Evolutionary conservation across 371 early-diverging fungal genomes (phyloP), one percentile per base, ranked within the genome.

Genomic region (Mortierella sp.): DNA sequence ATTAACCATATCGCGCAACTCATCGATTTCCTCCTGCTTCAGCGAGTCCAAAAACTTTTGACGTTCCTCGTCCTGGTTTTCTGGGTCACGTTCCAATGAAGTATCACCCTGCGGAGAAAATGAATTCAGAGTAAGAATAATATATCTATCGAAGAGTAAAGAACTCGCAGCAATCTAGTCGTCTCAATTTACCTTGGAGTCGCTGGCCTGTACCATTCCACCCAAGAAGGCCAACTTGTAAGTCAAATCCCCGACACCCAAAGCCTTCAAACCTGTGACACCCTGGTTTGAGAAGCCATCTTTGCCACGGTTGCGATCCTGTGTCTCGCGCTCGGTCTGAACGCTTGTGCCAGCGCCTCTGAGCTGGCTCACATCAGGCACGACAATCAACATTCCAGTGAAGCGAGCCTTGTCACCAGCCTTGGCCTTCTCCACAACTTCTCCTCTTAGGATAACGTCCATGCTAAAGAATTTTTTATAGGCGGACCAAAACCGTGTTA

Each of bases 371-470:
- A 97, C 92, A 78, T 98, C 98, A 9, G 99, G 99, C 12, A 99
- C 93, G 35, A 97, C 99, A 72, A 98, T 95, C 47, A 98, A 88
- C 47, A 94, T 93, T 70, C 99, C 99, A 5, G 97, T 97, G 73
- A 99, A 94, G 14, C 92, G 87, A 70, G 96, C 92, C 70, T 93
- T 94, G 81, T 99, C 99, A 77, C 99, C 99, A 35, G 99, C 97
- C 87, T 99, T 99, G 60, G 97, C 96, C 61, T 92, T 88, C 75
- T 99, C 99, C 8, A 98, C 97, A 79, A 97, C 89, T 68, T 98
- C 99, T 72, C 97, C 93, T 58, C 99, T 92, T 60, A 99, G 89
- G 76, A 99, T 97, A 5, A 99, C 97, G 77, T 99, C 99, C 85
- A 99, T 89, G 22, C 94, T 96, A 78, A 12, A 39, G 55, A 22